Conservation (phyloP, 2,329 filamentous ascomycete species). For the Aspergillus persii region DNA sequence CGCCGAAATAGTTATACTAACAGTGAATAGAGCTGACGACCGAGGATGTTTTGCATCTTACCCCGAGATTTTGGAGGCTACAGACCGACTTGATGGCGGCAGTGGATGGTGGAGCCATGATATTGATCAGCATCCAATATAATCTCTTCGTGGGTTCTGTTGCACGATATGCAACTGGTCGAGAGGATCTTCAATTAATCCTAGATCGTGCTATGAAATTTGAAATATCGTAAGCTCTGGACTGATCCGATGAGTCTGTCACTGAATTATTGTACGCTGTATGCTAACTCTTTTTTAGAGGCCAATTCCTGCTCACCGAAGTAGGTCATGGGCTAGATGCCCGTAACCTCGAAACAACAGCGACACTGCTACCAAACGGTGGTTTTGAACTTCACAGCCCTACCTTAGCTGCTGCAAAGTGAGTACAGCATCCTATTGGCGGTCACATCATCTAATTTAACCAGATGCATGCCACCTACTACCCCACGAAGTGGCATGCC, state of each 20-base stretch:
- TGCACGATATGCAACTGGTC: constrained; percentile 15
- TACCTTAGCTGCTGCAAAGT: constrained; percentile 31
- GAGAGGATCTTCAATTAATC: constrained; percentile 16
- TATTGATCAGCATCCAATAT: constrained; percentile 20
- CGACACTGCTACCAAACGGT: constrained; percentile 33
- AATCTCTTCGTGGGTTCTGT: constrained; percentile 23
- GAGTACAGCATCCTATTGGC: not conserved
- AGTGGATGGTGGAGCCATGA: constrained; percentile 6
- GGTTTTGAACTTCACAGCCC: constrained; percentile 37
- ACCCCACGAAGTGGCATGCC: constrained; percentile 15
- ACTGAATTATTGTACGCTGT: not conserved
- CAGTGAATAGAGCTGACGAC: constrained; percentile 4
- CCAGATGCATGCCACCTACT: constrained; percentile 24
- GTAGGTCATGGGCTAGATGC: constrained; percentile 42
- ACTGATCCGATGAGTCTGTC: not conserved
- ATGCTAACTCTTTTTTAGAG: constrained; percentile 7
- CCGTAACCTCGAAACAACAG: constrained; percentile 39
- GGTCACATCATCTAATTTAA: not conserved
- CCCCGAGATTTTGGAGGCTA: constrained; percentile 6
- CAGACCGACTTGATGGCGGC: constrained; percentile 6
- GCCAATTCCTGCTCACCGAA: constrained; percentile 42
- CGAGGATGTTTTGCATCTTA: constrained; percentile 9
- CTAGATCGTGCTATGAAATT: constrained; percentile 20
- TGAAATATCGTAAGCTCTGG: constrained; percentile 21
- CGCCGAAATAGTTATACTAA: not conserved